phyloP scores from a whole-genome alignment of 176 grass and related monocot genomes.

The Alopecurus myosuroides region DNA sequence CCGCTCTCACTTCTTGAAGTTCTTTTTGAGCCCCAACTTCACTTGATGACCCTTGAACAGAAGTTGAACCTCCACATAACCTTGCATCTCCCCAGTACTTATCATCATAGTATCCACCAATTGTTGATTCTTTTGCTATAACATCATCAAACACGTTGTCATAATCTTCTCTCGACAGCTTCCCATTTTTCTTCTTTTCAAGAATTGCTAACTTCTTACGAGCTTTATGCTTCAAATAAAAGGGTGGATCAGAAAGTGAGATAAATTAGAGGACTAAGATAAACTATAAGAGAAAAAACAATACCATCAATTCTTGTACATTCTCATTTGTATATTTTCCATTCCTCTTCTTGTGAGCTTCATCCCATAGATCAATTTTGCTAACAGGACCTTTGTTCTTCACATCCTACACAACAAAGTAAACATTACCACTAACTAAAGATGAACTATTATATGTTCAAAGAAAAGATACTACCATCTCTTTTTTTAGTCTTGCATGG shows the following conservation, averaged over 20 bases:
- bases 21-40: not conserved
- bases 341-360: conserved; percentile 13
- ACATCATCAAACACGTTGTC: not conserved
- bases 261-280: not conserved
- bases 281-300: not conserved
- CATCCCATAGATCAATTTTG: not conserved
- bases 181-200: not conserved
- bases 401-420: not conserved
- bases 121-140: not conserved
- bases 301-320: not conserved
- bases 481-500: not conserved
- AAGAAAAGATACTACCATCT: not conserved
- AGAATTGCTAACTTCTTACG: not conserved
- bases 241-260: not conserved
- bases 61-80: not conserved
- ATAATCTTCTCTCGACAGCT: not conserved
- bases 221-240: not conserved
- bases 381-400: not conserved
- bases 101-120: not conserved
- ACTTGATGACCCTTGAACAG: not conserved
- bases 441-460: not conserved
- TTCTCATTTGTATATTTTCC: not conserved
- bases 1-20: not conserved
- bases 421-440: not conserved
- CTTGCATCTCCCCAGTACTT: not conserved